Conservation (phyloP, 2,329 filamentous ascomycete species). For the Pseudocercospora vitis region DNA sequence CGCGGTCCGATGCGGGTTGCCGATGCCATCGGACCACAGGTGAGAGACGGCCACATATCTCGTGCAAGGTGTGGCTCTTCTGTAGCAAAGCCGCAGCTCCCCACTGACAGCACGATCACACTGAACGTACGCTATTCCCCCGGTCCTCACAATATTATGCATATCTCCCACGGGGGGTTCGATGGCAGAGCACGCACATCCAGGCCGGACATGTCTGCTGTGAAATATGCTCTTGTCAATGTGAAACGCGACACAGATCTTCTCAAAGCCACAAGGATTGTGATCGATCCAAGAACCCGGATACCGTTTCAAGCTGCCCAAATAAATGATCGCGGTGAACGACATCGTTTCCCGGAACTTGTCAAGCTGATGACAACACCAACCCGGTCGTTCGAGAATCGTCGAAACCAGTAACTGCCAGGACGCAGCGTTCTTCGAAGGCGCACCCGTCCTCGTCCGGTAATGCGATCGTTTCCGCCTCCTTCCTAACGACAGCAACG, state of each 20-base stretch:
- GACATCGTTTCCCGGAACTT: constrained; percentile 1
- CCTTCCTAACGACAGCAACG: neutral
- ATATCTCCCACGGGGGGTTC: neutral
- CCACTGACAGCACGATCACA: neutral
- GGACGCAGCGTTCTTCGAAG: neutral
- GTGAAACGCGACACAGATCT: neutral
- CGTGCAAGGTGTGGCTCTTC: neutral
- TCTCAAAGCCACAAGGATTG: neutral
- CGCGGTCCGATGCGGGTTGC: neutral
- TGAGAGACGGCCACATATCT: constrained; percentile 1
- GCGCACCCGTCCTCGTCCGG: neutral
- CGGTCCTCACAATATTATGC: neutral
- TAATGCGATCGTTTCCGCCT: neutral
- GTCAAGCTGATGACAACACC: constrained; percentile 1
- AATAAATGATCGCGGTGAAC: neutral
- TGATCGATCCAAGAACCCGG: neutral
- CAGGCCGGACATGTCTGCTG: neutral
- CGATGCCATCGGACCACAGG: neutral
- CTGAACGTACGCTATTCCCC: constrained; percentile 1
- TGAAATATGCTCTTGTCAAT: neutral
- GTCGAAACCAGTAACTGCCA: constrained; percentile 3
- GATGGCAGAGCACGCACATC: neutral
- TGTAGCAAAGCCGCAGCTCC: neutral
- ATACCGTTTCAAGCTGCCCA: neutral
- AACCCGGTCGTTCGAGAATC: neutral